These are phyloP conservation scores for Naganishia vaughanmartiniae DNA, from an alignment of 768 basidiomycete genomes.

Conservation along the genomic window DNA sequence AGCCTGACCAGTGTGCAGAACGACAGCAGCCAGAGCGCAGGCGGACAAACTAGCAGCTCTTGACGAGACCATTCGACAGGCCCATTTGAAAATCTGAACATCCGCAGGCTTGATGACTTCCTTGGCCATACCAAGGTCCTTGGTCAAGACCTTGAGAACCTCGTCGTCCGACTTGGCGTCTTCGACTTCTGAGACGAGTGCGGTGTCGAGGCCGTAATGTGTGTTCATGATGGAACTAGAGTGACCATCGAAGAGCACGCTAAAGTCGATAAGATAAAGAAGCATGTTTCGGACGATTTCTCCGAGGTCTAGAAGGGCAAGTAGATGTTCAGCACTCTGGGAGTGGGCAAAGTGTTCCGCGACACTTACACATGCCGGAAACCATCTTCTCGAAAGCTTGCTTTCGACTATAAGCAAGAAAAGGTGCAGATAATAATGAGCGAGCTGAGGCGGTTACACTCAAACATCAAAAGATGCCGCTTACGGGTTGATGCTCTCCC, in stretches of 20 bases:
- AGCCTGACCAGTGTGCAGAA: conserved; percentile 76
- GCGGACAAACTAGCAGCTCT: conserved; percentile 81
- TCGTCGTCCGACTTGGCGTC: conserved; percentile 62
- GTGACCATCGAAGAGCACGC: conserved; percentile 71
- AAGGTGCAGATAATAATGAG: background rate
- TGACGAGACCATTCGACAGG: conserved; percentile 69
- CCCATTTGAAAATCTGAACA: conserved; percentile 74
- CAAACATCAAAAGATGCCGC: conserved; percentile 28
- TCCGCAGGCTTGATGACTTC: conserved; percentile 58
- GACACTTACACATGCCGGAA: conserved; percentile 76
- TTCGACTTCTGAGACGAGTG: conserved; percentile 81
- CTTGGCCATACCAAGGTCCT: conserved; percentile 62
- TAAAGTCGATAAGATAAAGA: conserved; percentile 65
- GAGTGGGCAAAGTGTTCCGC: background rate
- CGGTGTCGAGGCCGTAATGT: conserved; percentile 93
- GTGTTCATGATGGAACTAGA: conserved; percentile 70
- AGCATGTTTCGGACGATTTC: conserved; percentile 86
- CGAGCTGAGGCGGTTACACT: background rate
- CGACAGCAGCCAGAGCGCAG: conserved; percentile 78
- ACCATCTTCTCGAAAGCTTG: conserved; percentile 98
- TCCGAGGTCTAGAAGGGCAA: conserved; percentile 63
- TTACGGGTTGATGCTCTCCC: conserved; percentile 85
- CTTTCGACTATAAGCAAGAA: conserved; percentile 55
- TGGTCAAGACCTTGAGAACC: conserved; percentile 58
- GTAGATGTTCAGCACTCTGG: background rate